phyloP scores from a whole-genome alignment of 106 monocot genomes.

The Agapanthus africanus region DNA sequence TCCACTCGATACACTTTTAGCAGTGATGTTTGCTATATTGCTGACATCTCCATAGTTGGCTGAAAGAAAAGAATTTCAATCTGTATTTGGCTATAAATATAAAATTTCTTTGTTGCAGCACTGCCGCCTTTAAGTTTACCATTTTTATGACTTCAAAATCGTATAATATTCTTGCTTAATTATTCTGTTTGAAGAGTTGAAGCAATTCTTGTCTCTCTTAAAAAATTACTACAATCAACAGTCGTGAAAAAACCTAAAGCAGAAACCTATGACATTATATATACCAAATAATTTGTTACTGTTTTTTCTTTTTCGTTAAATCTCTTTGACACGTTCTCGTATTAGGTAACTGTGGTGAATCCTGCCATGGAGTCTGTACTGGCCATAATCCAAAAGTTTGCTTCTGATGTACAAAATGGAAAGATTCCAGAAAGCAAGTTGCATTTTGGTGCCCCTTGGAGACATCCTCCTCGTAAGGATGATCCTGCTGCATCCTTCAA shows the following conservation, averaged over 20 bases:
- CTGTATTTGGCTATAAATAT: not conserved
- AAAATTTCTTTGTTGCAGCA: not conserved
- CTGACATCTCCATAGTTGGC: not conserved
- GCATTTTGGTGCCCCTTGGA: conserved; percentile 89
- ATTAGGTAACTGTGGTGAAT: conserved; percentile 76
- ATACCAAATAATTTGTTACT: not conserved
- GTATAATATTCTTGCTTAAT: not conserved
- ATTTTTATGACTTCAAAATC: not conserved
- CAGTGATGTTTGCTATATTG: not conserved
- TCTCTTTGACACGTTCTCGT: not conserved
- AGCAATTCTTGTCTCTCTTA: too few relatives aligned
- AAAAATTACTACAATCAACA: too few relatives aligned
- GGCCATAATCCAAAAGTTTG: conserved; percentile 61
- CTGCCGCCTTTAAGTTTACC: not conserved
- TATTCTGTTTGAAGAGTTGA: not conserved
- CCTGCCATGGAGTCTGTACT: conserved; percentile 89
- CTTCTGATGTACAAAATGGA: conserved; percentile 56
- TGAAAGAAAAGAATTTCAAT: not conserved
- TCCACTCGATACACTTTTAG: too few relatives aligned
- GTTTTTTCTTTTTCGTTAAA: not conserved
- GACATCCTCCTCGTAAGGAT: conserved; percentile 61
- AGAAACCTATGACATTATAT: not conserved
- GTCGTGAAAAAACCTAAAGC: not conserved
- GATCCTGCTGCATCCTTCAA: conserved; percentile 36
- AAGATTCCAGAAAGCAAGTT: conserved; percentile 59